Evolutionary conservation across 2,329 filamentous ascomycete genomes (phyloP).

Genomic region (Xylariaceae sp.): DNA sequence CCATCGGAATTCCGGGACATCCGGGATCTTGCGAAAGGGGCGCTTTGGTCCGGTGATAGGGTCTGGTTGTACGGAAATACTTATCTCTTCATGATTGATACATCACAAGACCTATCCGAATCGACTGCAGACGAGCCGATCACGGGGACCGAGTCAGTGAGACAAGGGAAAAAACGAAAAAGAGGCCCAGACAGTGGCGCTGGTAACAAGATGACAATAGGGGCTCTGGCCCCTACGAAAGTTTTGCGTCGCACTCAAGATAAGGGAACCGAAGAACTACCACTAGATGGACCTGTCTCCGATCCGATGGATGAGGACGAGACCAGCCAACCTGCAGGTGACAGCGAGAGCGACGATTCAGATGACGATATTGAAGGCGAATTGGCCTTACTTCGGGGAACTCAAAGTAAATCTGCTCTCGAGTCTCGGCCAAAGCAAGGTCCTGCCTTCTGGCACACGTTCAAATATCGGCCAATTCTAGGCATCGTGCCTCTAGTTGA

Average conservation of each 20-base stretch:
- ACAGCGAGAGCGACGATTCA: constrained; percentile 43
- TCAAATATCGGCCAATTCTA: constrained; percentile 93
- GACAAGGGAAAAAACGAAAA: constrained; percentile 59
- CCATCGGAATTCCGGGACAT: constrained; percentile 76
- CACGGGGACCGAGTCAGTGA: constrained; percentile 38
- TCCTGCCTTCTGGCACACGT: constrained; percentile 74
- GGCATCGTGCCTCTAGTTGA: constrained; percentile 62
- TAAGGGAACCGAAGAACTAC: constrained; percentile 34
- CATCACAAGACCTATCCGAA: constrained; percentile 69
- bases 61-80: constrained; percentile 87
- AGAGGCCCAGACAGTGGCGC: constrained; percentile 58
- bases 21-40: constrained; percentile 81
- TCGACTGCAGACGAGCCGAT: constrained; percentile 36
- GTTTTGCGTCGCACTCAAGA: constrained; percentile 33
- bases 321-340: constrained; percentile 35
- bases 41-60: constrained; percentile 79
- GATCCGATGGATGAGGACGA: constrained; percentile 42
- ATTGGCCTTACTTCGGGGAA: constrained; percentile 38
- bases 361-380: constrained; percentile 44
- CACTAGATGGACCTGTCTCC: constrained; percentile 32
- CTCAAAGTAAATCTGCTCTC: constrained; percentile 37
- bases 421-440: constrained; percentile 28
- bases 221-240: constrained; percentile 42
- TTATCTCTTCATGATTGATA: constrained; percentile 92
- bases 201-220: constrained; percentile 57